Evolutionary conservation across 2,329 filamentous ascomycete species (phyloP).

Genomic region (Tricladium varicosporioides): DNA sequence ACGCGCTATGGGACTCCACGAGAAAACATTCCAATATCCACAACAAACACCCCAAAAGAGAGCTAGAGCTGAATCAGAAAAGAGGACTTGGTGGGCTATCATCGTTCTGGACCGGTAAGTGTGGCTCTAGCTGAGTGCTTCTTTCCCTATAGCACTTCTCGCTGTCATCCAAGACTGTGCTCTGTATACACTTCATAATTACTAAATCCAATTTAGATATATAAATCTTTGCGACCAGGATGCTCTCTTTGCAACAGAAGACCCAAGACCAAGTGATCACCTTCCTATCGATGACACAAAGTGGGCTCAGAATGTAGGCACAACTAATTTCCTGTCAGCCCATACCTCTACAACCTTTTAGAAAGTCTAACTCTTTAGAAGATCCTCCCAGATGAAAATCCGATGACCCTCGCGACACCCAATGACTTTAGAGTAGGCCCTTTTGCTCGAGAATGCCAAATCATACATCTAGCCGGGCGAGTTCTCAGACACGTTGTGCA

Average conservation of each 20-base stretch:
- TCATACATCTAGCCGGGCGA: conserved; percentile 9
- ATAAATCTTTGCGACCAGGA: conserved; percentile 3
- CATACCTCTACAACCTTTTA: too few species aligned
- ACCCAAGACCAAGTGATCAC: conserved; percentile 5
- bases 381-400: neutral
- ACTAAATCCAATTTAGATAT: neutral
- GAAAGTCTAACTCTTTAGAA: neutral
- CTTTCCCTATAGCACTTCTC: too few species aligned
- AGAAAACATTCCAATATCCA: conserved; percentile 1
- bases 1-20: conserved; percentile 2
- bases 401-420: conserved; percentile 1
- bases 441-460: conserved; percentile 15
- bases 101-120: conserved; percentile 11
- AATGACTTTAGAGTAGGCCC: conserved; percentile 4
- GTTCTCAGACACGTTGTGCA: conserved; percentile 11
- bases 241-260: conserved; percentile 5
- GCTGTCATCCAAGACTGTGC: neutral
- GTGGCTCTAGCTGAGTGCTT: too few species aligned
- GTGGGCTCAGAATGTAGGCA: too few species aligned
- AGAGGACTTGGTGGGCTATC: conserved; percentile 13
- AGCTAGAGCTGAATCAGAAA: conserved; percentile 7
- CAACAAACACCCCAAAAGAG: neutral
- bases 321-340: too few species aligned
- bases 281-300: conserved; percentile 7
- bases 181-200: neutral